Evolutionary conservation across 2,329 filamentous ascomycete genomes (phyloP).

Genomic region (Fusarium xyrophilum): DNA sequence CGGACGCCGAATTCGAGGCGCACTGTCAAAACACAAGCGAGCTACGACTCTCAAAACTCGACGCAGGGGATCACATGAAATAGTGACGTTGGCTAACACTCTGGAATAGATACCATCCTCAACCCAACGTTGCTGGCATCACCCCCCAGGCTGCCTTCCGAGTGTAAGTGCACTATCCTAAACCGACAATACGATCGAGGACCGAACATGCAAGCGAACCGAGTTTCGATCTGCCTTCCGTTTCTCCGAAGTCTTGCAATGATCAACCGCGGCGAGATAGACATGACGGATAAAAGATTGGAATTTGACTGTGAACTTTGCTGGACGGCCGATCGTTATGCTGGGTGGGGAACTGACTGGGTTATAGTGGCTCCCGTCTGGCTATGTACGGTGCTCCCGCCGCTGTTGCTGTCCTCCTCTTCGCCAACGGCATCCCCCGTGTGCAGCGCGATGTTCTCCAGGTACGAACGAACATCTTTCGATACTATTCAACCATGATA

Average conservation of each 20-base stretch:
- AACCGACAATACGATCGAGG: not conserved
- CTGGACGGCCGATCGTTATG: not conserved
- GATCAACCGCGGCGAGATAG: not conserved
- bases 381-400: conserved; percentile 65
- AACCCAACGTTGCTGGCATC: conserved; percentile 62
- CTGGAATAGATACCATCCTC: conserved; percentile 62
- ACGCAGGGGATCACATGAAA: not conserved
- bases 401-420: conserved; percentile 65
- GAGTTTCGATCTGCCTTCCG: conserved; percentile 27
- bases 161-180: conserved; percentile 55
- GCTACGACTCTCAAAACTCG: not conserved
- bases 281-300: not conserved
- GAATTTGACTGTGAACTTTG: not conserved
- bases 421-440: conserved; percentile 67
- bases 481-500: not conserved
- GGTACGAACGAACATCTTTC: conserved; percentile 47
- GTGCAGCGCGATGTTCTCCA: conserved; percentile 66
- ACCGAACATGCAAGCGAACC: conserved; percentile 15
- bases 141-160: conserved; percentile 55
- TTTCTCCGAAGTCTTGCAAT: conserved; percentile 29
- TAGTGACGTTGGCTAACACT: conserved; percentile 41
- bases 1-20: conserved; percentile 1
- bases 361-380: conserved; percentile 57
- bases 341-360: conserved; percentile 18
- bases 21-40: not conserved